Base-by-base conservation (phyloP, 331 rosid species). In the Saraca asoca region DNA sequence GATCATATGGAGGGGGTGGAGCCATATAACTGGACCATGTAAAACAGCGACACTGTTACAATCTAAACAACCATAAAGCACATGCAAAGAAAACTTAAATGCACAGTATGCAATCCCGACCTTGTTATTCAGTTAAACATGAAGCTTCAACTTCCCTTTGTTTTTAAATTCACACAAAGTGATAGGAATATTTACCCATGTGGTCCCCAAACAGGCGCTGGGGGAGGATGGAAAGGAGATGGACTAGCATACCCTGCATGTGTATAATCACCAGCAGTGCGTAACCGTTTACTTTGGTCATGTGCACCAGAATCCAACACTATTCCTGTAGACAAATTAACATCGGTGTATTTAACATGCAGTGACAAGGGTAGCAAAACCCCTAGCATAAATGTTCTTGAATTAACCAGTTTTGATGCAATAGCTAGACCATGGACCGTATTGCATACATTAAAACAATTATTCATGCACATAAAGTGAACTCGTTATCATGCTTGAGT, bases 1-100 rank as follows among this genome's bases (percentile, higher is more conserved):
- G 97, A 78, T 90, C 97, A 56, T 88, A 94, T 0, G 97, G 88
- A 69, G 97, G 98, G 17, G 96, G 95, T 7, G 96, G 98, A 54
- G 96, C 90, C 99, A 94, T 86, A 67, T 82, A 94, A 72, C 99
- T 94, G 82, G 43, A 38, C 53, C 75, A 80, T 65, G 63, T 31
- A 58, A 83, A n/a, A n/a, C 70, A 81, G 53, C 44, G 5, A 56
- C 56, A 54, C 66, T 12, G 35, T 38, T 62, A 53, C 52, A 69
- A 58, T 53, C 38, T 18, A 43, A 50, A 13, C 55, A 46, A 58
- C 9, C 7, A 12, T 6, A 17, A 8, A 72, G 19, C 56, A 48
- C n/a, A n/a, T n/a, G n/a, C n/a, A n/a, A n/a, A n/a, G n/a, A n/a
- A n/a, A n/a, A n/a, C n/a, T n/a, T n/a, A n/a, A n/a, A n/a, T n/a